phyloP scores from a whole-genome alignment of 2,329 filamentous ascomycete genomes.

The Arachnomyces sp. region DNA sequence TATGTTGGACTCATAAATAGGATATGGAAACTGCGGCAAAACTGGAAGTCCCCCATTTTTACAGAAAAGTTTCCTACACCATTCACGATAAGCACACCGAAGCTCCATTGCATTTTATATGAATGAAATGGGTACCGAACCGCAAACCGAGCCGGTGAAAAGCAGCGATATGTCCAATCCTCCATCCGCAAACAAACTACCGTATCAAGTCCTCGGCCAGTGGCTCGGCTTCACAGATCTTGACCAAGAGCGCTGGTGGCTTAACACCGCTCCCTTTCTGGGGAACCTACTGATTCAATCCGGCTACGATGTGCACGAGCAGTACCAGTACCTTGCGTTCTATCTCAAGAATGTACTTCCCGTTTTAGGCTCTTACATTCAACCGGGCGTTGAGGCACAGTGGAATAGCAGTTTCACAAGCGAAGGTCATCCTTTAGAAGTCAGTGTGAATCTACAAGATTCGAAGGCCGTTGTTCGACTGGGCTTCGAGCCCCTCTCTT shows the following conservation, averaged over 20 bases:
- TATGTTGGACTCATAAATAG: too few species aligned
- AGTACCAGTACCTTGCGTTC: slow-evolving; percentile 13
- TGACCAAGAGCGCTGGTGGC: slow-evolving; percentile 14
- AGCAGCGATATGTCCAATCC: too few species aligned
- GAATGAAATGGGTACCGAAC: too few species aligned
- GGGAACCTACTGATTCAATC: slow-evolving; percentile 9
- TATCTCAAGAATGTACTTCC: slow-evolving; percentile 14
- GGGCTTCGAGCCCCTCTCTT: slow-evolving; percentile 5
- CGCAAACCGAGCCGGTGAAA: too few species aligned
- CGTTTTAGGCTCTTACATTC: slow-evolving; percentile 10
- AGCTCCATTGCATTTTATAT: too few species aligned
- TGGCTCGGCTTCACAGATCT: slow-evolving; percentile 1
- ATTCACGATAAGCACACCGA: too few species aligned
- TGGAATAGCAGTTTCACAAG: too few species aligned
- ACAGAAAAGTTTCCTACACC: too few species aligned
- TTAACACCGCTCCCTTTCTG: slow-evolving; percentile 15
- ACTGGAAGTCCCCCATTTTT: too few species aligned
- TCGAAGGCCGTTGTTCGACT: slow-evolving; percentile 7
- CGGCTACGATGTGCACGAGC: slow-evolving; percentile 12
- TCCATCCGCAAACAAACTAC: too few species aligned
- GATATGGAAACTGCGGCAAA: too few species aligned
- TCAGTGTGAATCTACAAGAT: slow-evolving; percentile 9
- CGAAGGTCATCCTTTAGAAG: slow-evolving; percentile 7
- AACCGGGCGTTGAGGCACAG: slow-evolving; percentile 2
- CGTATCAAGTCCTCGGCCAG: slow-evolving; percentile 1